Conservation (phyloP, 148 eudicot genomes). For the Agrostemma githago region DNA sequence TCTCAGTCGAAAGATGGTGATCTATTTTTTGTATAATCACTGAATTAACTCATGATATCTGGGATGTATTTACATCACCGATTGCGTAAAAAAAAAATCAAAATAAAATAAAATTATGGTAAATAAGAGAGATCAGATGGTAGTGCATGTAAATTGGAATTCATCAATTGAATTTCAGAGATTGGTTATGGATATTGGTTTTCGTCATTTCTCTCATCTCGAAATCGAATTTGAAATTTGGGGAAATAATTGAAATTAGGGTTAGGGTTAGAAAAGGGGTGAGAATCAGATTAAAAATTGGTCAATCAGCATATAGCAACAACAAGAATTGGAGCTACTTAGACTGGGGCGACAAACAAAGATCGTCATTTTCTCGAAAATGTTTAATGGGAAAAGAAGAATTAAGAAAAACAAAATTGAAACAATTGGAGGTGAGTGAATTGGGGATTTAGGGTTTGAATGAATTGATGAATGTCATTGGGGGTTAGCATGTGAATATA, state of each 20-base stretch:
- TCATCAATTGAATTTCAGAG: conserved; percentile 26
- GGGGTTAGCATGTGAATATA: neutral
- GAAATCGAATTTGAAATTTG: neutral
- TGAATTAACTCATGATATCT: conserved; percentile 22
- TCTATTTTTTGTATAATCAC: conserved; percentile 15
- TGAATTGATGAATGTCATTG: neutral
- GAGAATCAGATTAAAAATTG: conserved; percentile 25
- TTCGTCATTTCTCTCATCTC: conserved; percentile 25
- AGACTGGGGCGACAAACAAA: conserved; percentile 39
- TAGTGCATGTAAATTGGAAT: conserved; percentile 29
- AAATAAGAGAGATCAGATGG: conserved; percentile 29
- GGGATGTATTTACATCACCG: conserved; percentile 30
- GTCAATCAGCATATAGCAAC: conserved; percentile 33
- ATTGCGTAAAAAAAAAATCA: too few relatives aligned
- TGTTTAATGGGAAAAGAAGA: too few relatives aligned
- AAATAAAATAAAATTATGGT: too few relatives aligned
- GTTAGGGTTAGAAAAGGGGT: neutral
- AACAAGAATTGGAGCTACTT: conserved; percentile 21
- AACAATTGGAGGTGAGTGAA: neutral
- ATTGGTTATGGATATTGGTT: conserved; percentile 17
- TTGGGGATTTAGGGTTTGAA: neutral
- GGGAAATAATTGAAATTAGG: neutral
- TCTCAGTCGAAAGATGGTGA: conserved; percentile 45
- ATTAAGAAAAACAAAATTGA: too few relatives aligned
- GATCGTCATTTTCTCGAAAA: conserved; percentile 21